Evolutionary conservation across 768 basidiomycete species (phyloP).

Genomic region (Pulveroboletus ravenelii): DNA sequence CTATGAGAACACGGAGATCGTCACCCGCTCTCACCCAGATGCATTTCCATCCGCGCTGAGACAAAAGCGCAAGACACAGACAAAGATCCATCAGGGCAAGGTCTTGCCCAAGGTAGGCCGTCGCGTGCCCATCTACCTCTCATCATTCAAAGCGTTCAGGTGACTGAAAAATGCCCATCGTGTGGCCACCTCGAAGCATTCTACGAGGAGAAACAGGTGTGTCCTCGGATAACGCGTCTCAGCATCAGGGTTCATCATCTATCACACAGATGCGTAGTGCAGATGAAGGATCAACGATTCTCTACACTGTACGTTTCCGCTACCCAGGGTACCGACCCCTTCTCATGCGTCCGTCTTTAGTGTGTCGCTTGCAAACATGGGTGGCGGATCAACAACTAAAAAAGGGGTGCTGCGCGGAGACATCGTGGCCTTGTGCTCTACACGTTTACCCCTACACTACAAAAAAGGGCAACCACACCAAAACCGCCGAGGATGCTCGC

Average conservation of each 20-base stretch:
- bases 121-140: slow-evolving; percentile 25
- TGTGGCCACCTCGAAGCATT: slow-evolving; percentile 84
- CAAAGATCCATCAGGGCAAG: slow-evolving; percentile 67
- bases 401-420: neutral
- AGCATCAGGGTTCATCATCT: neutral
- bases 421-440: slow-evolving; percentile 16
- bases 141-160: slow-evolving; percentile 39
- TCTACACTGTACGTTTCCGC: slow-evolving; percentile 75
- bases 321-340: neutral
- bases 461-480: slow-evolving; percentile 84
- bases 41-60: slow-evolving; percentile 89
- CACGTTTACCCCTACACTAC: slow-evolving; percentile 29
- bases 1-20: slow-evolving; percentile 87
- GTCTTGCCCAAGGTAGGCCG: slow-evolving; percentile 61
- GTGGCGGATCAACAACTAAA: slow-evolving; percentile 80
- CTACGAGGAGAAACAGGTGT: slow-evolving; percentile 84
- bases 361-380: slow-evolving; percentile 73
- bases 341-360: slow-evolving; percentile 35
- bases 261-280: slow-evolving; percentile 69
- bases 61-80: slow-evolving; percentile 87
- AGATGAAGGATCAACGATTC: slow-evolving; percentile 91
- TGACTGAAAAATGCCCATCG: slow-evolving; percentile 83
- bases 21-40: slow-evolving; percentile 87
- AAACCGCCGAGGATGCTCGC: slow-evolving; percentile 83
- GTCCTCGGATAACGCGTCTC: slow-evolving; percentile 8